Conservation (phyloP, 495 filamentous ascomycete genomes). For the Thermochaetoides thermophila region DNA sequence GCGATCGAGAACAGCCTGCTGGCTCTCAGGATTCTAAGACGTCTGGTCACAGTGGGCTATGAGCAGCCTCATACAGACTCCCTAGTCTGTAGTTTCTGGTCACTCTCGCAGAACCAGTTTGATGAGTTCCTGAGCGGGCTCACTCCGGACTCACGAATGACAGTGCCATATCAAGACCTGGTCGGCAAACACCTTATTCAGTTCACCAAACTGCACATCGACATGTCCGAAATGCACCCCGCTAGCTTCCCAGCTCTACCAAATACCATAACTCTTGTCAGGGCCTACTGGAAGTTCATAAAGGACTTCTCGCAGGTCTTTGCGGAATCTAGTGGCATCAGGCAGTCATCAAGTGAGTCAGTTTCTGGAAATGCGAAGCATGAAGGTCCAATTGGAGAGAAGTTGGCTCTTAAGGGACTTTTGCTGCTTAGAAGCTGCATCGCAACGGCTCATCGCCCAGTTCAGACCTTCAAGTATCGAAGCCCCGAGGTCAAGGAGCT, state of each 20-base stretch:
- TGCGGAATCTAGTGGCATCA: slow-evolving; percentile 33
- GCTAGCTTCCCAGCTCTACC: slow-evolving; percentile 70
- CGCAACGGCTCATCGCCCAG: slow-evolving; percentile 66
- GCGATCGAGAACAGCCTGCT: slow-evolving; percentile 60
- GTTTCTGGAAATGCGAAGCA: slow-evolving; percentile 32
- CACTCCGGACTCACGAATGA: slow-evolving; percentile 32
- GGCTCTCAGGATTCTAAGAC: slow-evolving; percentile 62
- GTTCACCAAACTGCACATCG: slow-evolving; percentile 78
- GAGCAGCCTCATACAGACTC: slow-evolving; percentile 65
- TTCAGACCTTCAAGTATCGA: slow-evolving; percentile 67
- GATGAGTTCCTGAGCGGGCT: slow-evolving; percentile 46
- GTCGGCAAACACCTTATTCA: slow-evolving; percentile 80
- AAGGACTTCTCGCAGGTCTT: slow-evolving; percentile 59
- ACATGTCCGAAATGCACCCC: slow-evolving; percentile 62
- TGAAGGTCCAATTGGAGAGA: slow-evolving; percentile 51
- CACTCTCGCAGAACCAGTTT: slow-evolving; percentile 52
- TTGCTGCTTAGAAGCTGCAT: slow-evolving; percentile 71
- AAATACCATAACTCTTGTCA: slow-evolving; percentile 56
- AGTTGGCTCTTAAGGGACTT: slow-evolving; percentile 63
- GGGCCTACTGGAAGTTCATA: slow-evolving; percentile 71
- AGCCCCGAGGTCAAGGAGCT: slow-evolving; percentile 54
- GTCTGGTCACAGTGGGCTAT: slow-evolving; percentile 69
- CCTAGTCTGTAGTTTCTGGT: slow-evolving; percentile 67
- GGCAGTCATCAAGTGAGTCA: too few species aligned
- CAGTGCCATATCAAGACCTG: slow-evolving; percentile 30